These are phyloP conservation scores for Cardiospermum halicacabum DNA, from an alignment of 345 rosid species.

Conservation along the genomic window DNA sequence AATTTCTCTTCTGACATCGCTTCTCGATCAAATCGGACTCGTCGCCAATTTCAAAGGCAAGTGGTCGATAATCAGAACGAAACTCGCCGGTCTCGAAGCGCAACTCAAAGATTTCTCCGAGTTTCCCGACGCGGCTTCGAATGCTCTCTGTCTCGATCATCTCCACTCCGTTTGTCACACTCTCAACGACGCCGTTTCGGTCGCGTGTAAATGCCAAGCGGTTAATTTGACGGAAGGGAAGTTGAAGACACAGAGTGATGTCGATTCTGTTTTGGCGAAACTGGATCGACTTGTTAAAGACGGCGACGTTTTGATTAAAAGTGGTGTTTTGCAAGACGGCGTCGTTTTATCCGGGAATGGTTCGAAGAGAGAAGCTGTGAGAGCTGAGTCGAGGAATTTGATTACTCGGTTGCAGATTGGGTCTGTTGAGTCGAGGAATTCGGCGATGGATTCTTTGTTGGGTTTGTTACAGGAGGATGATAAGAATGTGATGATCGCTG, in stretches of 20 bases:
- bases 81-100: constrained; percentile 54
- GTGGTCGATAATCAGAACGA: constrained; percentile 62
- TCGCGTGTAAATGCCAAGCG: constrained; percentile 46
- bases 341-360: constrained; percentile 23
- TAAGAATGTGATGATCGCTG: constrained; percentile 84
- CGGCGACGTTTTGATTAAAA: constrained; percentile 52
- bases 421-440: constrained; percentile 54
- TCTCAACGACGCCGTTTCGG: constrained; percentile 43
- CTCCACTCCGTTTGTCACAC: constrained; percentile 43
- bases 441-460: constrained; percentile 66
- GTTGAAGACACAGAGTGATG: constrained; percentile 82
- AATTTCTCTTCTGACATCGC: constrained; percentile 33
- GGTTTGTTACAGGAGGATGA: constrained; percentile 56
- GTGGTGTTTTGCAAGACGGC: constrained; percentile 52
- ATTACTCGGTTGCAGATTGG: constrained; percentile 84
- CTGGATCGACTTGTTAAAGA: constrained; percentile 68
- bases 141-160: constrained; percentile 55
- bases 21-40: constrained; percentile 37
- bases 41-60: constrained; percentile 59
- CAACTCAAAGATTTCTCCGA: constrained; percentile 63
- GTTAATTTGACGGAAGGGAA: constrained; percentile 59
- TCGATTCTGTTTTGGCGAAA: constrained; percentile 65
- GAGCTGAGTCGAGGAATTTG: constrained; percentile 63
- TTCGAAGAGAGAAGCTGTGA: constrained; percentile 62
- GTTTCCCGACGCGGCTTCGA: constrained; percentile 36